A percentile compares a stretch with the other conserved stretches of the same genome.
These are phyloP conservation scores for Lasiosphaeria miniovina DNA, from an alignment of 495 filamentous ascomycete genomes.

Conservation along the genomic window DNA sequence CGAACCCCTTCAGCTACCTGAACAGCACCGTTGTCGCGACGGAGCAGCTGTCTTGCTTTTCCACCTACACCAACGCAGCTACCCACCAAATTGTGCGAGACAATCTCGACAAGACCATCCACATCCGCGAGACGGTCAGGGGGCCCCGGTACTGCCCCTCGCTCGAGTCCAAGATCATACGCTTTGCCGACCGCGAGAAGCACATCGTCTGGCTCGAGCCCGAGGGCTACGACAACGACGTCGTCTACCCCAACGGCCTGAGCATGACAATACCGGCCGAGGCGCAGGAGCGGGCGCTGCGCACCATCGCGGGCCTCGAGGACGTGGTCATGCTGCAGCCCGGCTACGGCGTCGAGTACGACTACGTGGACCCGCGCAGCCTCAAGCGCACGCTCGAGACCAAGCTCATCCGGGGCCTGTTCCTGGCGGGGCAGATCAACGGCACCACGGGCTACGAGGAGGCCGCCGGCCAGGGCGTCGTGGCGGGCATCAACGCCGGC, in stretches of 20 bases:
- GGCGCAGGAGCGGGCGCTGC: slow-evolving; percentile 78
- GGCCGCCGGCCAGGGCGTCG: slow-evolving; percentile 87
- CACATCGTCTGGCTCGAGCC: slow-evolving; percentile 97
- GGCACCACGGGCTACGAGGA: slow-evolving; percentile 98
- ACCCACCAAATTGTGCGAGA: slow-evolving; percentile 81
- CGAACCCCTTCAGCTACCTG: slow-evolving; percentile 87
- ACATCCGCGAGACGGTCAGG: slow-evolving; percentile 93
- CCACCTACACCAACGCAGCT: slow-evolving; percentile 77
- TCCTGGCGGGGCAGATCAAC: slow-evolving; percentile 95
- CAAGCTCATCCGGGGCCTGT: slow-evolving; percentile 85
- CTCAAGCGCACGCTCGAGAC: slow-evolving; percentile 87
- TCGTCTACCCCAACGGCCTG: slow-evolving; percentile 95
- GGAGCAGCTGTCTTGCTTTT: slow-evolving; percentile 78
- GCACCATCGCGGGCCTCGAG: slow-evolving; percentile 81
- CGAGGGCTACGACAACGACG: slow-evolving; percentile 86
- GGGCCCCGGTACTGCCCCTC: slow-evolving; percentile 95
- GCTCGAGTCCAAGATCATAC: slow-evolving; percentile 89
- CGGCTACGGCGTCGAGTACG: slow-evolving; percentile 97
- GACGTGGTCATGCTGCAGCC: slow-evolving; percentile 91
- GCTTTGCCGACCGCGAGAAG: slow-evolving; percentile 70
- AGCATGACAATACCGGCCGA: slow-evolving; percentile 92
- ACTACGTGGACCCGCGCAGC: slow-evolving; percentile 93
- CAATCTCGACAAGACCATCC: slow-evolving; percentile 88
- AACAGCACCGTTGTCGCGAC: slow-evolving; percentile 71
- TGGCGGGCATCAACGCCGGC: slow-evolving; percentile 92